Evolutionary conservation across 1,284 basidiomycete genomes (phyloP), one percentile per base, ranked within the genome.

Genomic region (Pseudozyma thailandica): DNA sequence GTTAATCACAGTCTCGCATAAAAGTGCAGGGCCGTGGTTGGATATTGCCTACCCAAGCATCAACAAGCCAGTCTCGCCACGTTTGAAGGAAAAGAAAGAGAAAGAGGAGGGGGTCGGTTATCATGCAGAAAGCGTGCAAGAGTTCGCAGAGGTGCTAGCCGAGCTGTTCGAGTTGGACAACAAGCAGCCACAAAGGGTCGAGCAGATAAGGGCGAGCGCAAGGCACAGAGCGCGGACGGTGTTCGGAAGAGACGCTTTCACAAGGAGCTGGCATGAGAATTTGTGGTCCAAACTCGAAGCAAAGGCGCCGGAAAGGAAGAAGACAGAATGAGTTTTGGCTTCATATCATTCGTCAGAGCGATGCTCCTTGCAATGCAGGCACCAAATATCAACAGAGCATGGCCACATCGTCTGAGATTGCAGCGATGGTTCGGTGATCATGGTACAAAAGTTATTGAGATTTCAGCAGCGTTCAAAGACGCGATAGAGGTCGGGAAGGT

Each of bases 1-100:
- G 0, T 87, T 95, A 2, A 91, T 98, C 18, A 93, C 95, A 0
- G 88, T 98, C 3, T 90, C 91, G 0, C 94, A 99, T 81, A 92
- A 91, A 0, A 96, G 93, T 0, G 95, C 92, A 0, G 95, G 96
- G 0, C 96, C 95, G 0, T 82, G 94, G 28, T 86, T 90, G 50
- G 95, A 98, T 82, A 98, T 98, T 59, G 89, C 96, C 30, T 89
- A 93, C 1, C 75, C 77, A 1, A 42, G 46, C 20, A 25, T 33
- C 1, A 47, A 55, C 7, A 30, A 45, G 3, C 42, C 48, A 18
- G 16, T 20, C 5, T 21, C 38, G 9, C 12, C 8, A 3, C 4
- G 16, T 18, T 13, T n/a, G 37, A 38, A 16, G 37, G 13, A 4
- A 4, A 18, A 38, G 16, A 27, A 27, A 3, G 37, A 41, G 7